phyloP scores from a whole-genome alignment of 495 filamentous ascomycete genomes.

The Podospora fimiseda region DNA sequence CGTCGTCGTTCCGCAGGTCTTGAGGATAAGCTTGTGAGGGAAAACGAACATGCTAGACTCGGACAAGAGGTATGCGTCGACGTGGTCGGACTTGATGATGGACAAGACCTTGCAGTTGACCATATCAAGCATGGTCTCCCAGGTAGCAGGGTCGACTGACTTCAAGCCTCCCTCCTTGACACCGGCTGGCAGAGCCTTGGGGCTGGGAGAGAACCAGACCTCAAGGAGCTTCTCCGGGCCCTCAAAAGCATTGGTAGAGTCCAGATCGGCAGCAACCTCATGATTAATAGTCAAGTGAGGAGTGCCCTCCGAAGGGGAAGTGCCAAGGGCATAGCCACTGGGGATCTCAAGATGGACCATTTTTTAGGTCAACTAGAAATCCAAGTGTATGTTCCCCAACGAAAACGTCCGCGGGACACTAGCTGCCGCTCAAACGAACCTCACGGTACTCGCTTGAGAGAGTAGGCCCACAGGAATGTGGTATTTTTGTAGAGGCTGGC shows the following conservation, averaged over 20 bases:
- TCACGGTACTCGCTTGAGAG: slow-evolving; percentile 82
- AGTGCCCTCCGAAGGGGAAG: slow-evolving; percentile 73
- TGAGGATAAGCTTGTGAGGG: slow-evolving; percentile 96
- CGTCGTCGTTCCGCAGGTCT: slow-evolving; percentile 98
- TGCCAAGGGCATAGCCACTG: slow-evolving; percentile 67
- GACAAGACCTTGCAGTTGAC: slow-evolving; percentile 99
- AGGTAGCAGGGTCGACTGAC: slow-evolving; percentile 71
- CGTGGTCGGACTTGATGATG: slow-evolving; percentile 85
- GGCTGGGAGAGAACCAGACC: slow-evolving; percentile 91
- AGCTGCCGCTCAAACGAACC: slow-evolving; percentile 85
- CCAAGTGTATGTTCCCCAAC: slow-evolving; percentile 17
- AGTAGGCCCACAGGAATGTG: slow-evolving; percentile 83
- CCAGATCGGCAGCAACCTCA: slow-evolving; percentile 87
- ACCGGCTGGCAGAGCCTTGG: slow-evolving; percentile 61
- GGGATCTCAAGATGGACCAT: slow-evolving; percentile 83
- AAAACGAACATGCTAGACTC: slow-evolving; percentile 99
- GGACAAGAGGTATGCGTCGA: slow-evolving; percentile 95
- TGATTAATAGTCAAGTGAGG: slow-evolving; percentile 94
- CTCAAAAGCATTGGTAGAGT: slow-evolving; percentile 96
- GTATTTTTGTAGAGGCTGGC: slow-evolving; percentile 42
- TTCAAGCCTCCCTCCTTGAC: slow-evolving; percentile 76
- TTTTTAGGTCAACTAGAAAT: slow-evolving; percentile 38
- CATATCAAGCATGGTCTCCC: slow-evolving; percentile 95
- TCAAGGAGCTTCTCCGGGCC: slow-evolving; percentile 97
- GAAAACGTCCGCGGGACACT: slow-evolving; percentile 53